Percentiles rank a stretch among this genome's conserved stretches.
Evolutionary conservation across 2,329 filamentous ascomycete genomes (phyloP).

Genomic region (Verticillium klebahnii): DNA sequence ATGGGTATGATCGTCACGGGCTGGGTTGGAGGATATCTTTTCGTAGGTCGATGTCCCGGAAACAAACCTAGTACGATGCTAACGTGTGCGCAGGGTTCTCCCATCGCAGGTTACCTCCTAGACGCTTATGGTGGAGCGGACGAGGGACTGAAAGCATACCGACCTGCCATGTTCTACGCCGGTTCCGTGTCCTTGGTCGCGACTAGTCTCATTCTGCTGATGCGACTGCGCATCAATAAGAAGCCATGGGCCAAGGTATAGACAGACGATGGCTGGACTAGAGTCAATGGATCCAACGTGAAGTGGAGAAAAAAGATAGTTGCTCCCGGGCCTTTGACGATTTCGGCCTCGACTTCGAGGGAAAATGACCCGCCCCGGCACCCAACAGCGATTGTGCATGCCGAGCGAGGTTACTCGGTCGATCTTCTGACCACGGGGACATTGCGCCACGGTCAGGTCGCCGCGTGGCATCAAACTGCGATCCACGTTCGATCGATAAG

Average conservation of each 20-base stretch:
- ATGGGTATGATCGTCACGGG: constrained; percentile 60
- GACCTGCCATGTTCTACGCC: constrained; percentile 59
- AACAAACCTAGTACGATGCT: not conserved
- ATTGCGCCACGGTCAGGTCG: not conserved
- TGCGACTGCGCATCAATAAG: constrained; percentile 37
- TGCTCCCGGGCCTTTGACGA: not conserved
- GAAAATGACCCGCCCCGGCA: not conserved
- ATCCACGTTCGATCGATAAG: not conserved
- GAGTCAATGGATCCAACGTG: not conserved
- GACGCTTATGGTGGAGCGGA: constrained; percentile 48
- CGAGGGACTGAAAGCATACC: constrained; percentile 45
- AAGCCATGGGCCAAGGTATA: constrained; percentile 30
- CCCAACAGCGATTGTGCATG: no score
- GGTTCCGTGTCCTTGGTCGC: constrained; percentile 45
- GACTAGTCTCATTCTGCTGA: constrained; percentile 33
- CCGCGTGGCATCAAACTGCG: not conserved
- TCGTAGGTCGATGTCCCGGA: constrained; percentile 32
- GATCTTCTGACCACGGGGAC: not conserved
- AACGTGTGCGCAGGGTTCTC: constrained; percentile 35
- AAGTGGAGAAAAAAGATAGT: not conserved
- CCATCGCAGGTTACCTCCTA: constrained; percentile 57
- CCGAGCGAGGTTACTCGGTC: no score
- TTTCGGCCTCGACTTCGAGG: not conserved
- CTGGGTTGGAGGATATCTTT: constrained; percentile 57
- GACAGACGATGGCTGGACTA: not conserved